Percentiles rank a stretch among this genome's conserved stretches.
Evolutionary conservation across 2,329 filamentous ascomycete species (phyloP).

Genomic region (Talaromyces sp.): DNA sequence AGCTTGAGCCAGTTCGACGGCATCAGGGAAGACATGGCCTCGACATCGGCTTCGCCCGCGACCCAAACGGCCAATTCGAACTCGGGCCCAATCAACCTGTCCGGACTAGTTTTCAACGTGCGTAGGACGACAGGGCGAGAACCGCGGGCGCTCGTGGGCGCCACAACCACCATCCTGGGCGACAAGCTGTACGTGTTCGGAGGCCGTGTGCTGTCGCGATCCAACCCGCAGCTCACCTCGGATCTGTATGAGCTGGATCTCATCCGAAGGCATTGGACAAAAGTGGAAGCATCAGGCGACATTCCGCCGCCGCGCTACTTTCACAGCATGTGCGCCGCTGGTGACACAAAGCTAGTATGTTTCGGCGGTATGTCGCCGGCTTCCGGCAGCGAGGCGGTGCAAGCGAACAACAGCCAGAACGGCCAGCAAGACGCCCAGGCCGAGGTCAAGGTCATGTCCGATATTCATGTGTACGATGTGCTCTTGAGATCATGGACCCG

Average conservation of each 20-base stretch:
- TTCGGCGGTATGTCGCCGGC: slow-evolving; percentile 97
- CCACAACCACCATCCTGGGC: slow-evolving; percentile 89
- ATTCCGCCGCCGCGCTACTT: slow-evolving; percentile 91
- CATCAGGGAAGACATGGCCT: slow-evolving; percentile 24
- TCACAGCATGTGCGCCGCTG: slow-evolving; percentile 89
- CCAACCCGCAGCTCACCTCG: slow-evolving; percentile 76
- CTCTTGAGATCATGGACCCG: slow-evolving; percentile 78
- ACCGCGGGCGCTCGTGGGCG: slow-evolving; percentile 85
- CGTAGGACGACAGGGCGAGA: slow-evolving; percentile 84
- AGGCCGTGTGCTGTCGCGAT: slow-evolving; percentile 79
- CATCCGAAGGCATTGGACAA: slow-evolving; percentile 87
- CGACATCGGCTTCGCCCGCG: slow-evolving; percentile 7
- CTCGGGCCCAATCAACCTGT: slow-evolving; percentile 55
- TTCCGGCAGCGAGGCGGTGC: slow-evolving; percentile 43
- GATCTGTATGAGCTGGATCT: slow-evolving; percentile 93
- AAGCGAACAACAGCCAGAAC: slow-evolving; percentile 31
- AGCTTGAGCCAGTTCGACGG: slow-evolving; percentile 32
- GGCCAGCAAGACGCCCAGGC: slow-evolving; percentile 60
- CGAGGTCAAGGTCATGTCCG: slow-evolving; percentile 95
- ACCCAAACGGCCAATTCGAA: slow-evolving; percentile 24
- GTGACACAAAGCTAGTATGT: slow-evolving; percentile 93
- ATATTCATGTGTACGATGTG: slow-evolving; percentile 93
- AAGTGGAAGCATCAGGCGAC: slow-evolving; percentile 77
- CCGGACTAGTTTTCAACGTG: slow-evolving; percentile 64
- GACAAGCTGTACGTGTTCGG: slow-evolving; percentile 98